phyloP scores from a whole-genome alignment of 176 grass and related monocot genomes.

The Avena sativa region DNA sequence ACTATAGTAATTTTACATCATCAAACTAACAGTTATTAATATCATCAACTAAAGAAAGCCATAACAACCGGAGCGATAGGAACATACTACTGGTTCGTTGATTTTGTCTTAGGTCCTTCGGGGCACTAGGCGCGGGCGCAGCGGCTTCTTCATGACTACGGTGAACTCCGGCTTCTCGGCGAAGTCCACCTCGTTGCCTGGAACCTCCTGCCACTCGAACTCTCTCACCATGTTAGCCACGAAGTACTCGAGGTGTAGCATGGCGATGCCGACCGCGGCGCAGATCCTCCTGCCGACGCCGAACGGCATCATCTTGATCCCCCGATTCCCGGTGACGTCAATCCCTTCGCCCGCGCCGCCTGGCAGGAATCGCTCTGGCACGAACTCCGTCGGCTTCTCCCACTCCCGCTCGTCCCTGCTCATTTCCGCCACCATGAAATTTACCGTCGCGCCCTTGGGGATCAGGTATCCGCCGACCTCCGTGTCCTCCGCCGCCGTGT shows the following conservation, averaged over 20 bases:
- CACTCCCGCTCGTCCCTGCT: conserved; percentile 44
- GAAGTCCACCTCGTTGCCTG: conserved; percentile 55
- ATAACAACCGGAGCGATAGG: background rate
- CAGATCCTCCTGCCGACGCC: conserved; percentile 61
- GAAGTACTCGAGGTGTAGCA: conserved; percentile 70
- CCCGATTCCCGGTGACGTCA: conserved; percentile 56
- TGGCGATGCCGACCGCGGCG: conserved; percentile 36
- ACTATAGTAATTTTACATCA: too few species aligned
- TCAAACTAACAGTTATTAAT: too few species aligned
- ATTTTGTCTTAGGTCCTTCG: background rate
- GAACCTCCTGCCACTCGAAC: conserved; percentile 25
- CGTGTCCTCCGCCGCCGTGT: conserved; percentile 49
- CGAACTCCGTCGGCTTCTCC: conserved; percentile 53
- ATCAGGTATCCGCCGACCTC: conserved; percentile 46
- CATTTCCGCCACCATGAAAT: conserved; percentile 55
- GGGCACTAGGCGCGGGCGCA: background rate
- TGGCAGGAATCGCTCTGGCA: conserved; percentile 59
- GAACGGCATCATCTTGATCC: conserved; percentile 73
- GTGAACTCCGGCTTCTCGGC: conserved; percentile 11
- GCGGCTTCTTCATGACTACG: conserved; percentile 17
- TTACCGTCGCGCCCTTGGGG: conserved; percentile 52
- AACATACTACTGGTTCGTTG: background rate
- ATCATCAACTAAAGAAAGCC: background rate
- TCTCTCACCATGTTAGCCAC: conserved; percentile 53
- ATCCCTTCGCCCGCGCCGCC: conserved; percentile 44